These are phyloP conservation scores for Populus hybrid DNA, from an alignment of 441 rosid genomes.

Conservation along the genomic window DNA sequence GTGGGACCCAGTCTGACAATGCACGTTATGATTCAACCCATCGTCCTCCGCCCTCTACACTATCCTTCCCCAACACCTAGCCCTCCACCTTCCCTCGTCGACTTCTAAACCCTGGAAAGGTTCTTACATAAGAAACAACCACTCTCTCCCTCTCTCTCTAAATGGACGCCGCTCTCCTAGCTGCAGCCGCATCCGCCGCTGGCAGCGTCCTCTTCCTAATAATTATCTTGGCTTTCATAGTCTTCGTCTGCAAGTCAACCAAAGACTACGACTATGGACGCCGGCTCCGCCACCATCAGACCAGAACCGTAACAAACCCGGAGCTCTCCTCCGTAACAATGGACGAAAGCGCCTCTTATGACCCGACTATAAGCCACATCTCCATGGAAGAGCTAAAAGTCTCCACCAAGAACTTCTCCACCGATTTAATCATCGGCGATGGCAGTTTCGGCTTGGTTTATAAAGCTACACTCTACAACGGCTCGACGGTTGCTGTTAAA, in stretches of 20 bases:
- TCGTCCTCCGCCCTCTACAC: conserved; percentile 8
- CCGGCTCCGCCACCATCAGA: not conserved
- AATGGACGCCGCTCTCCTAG: conserved; percentile 16
- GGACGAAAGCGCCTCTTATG: conserved; percentile 53
- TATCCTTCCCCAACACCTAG: conserved; percentile 1
- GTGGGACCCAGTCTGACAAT: not conserved
- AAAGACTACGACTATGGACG: not conserved
- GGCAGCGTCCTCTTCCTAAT: conserved; percentile 36
- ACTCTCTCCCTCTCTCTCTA: not conserved
- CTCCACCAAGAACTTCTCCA: conserved; percentile 68
- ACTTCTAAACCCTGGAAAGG: conserved; percentile 16
- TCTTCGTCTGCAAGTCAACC: conserved; percentile 31
- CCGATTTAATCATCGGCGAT: conserved; percentile 73
- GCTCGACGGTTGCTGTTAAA: conserved; percentile 69
- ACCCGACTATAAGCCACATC: conserved; percentile 48
- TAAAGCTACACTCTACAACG: conserved; percentile 53
- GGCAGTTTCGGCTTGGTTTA: conserved; percentile 90
- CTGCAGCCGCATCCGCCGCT: conserved; percentile 28
- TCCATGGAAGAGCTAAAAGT: conserved; percentile 67
- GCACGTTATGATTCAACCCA: not conserved
- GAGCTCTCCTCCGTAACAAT: conserved; percentile 20
- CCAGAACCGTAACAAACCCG: conserved; percentile 19
- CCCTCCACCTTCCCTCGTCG: conserved; percentile 14
- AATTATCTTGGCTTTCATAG: conserved; percentile 28
- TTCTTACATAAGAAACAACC: not conserved